These are phyloP conservation scores for Blumeria graminis DNA, from an alignment of 2,329 filamentous ascomycete genomes.

Conservation along the genomic window DNA sequence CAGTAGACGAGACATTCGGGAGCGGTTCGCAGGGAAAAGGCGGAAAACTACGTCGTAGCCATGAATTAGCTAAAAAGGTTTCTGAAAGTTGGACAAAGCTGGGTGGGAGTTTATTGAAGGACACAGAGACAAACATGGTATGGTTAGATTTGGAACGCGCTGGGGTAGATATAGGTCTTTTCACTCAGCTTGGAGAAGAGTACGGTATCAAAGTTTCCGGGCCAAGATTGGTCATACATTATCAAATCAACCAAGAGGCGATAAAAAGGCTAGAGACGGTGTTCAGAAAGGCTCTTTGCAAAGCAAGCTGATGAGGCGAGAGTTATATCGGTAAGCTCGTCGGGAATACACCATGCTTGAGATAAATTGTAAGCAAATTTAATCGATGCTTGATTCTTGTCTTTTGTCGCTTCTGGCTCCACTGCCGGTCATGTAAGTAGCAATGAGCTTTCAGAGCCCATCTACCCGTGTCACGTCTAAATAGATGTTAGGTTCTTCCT, in stretches of 20 bases:
- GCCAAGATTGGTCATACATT: slow-evolving; percentile 41
- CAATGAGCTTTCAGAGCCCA: too few species aligned
- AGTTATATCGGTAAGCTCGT: too few species aligned
- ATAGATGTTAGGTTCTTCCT: too few species aligned
- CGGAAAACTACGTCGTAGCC: slow-evolving; percentile 34
- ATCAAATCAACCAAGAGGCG: slow-evolving; percentile 40
- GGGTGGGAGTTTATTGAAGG: slow-evolving; percentile 33
- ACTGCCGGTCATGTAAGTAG: too few species aligned
- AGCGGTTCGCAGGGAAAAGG: slow-evolving; percentile 29
- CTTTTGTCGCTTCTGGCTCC: too few species aligned
- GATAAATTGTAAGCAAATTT: too few species aligned
- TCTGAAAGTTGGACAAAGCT: slow-evolving; percentile 33
- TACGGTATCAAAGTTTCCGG: slow-evolving; percentile 28
- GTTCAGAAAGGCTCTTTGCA: not conserved
- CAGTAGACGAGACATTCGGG: slow-evolving; percentile 58
- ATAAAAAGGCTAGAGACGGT: slow-evolving; percentile 23
- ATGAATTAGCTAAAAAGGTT: slow-evolving; percentile 37
- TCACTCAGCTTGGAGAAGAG: slow-evolving; percentile 28
- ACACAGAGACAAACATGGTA: slow-evolving; percentile 52
- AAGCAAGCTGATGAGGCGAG: too few species aligned
- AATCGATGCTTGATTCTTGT: too few species aligned
- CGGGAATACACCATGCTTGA: too few species aligned
- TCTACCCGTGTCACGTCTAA: too few species aligned
- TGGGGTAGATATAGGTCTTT: slow-evolving; percentile 25
- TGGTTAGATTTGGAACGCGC: slow-evolving; percentile 39